Base-by-base conservation (phyloP, 257 asterid species). In the Fraxinus pennsylvanica region DNA sequence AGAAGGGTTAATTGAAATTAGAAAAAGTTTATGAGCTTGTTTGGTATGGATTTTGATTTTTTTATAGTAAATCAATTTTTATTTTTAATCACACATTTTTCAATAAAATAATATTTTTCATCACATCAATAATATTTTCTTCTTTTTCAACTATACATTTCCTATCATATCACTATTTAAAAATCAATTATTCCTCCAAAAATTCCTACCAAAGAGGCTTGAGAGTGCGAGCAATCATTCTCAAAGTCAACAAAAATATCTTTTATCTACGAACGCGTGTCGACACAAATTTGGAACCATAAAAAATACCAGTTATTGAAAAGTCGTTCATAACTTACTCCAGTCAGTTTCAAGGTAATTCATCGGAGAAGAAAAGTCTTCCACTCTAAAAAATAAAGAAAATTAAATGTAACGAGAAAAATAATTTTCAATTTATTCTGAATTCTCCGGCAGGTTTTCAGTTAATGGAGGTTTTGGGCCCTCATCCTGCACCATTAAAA, bases 381-480 rank as follows among this genome's bases (percentile, higher is more conserved):
- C 63, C 4, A 14, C 21, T 39, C 45, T 15, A 21, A 4, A 54
- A 13, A 14, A 22, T 68, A 21, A 39, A 27, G 39, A 75, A 61
- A 38, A 61, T 1, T 9, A 7, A 19, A 9, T 15, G 61, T 5
- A 12, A 63, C 19, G 15, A 25, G 59, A 35, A 33, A 50, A 17
- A 15, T 30, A 29, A 4, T 22, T 61, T 47, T 72, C 5, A 76
- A 45, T 80, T 38, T 72, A 50, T 74, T 72, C 65, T 65, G 70
- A 63, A 72, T 33, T 74, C 63, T 76, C 47, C 72, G 19, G 59
- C 68, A 29, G 29, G 79, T 50, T 10, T 15, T 47, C 73, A 29
- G 70, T 35, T 27, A 68, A 83, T 86, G 87, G 82, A 82, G 81
- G 81, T 76, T 71, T 74, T 78, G 68, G 71, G 77, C 8, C 74